Base-by-base conservation (phyloP, 2,329 filamentous ascomycete genomes). In the Fusarium keratoplasticum region DNA sequence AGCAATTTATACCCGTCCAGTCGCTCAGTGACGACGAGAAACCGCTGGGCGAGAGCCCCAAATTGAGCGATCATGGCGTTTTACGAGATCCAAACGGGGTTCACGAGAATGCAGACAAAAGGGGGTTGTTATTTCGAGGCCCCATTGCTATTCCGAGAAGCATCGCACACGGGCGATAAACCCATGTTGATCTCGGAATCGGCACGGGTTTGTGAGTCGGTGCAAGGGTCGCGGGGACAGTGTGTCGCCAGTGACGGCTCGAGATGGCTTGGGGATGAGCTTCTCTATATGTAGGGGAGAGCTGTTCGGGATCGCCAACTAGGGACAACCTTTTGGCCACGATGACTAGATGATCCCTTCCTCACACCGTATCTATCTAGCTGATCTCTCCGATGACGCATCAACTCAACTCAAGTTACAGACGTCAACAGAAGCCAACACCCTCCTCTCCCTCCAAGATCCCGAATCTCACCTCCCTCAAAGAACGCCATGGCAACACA, bases 41-140 rank as follows among this genome's bases (percentile, higher is more conserved):
- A 22, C 11, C 9, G 6, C 47, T 40, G n/a, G 13, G 9, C 54
- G 61, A 54, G 36, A 25, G 22, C 4, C 7, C 27, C 47, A 52
- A 52, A 42, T 47, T 54, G 31, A 36, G 38, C 16, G 16, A 50
- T 25, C 44, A 33, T 8, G 35, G 29, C 31, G 40, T 55, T 74
- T 69, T 72, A 73, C 71, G 64, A 69, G 67, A 55, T 64, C 18
- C 47, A 59, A 71, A 54, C 64, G 29, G 60, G 22, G 25, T 52
- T 52, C 64, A 61, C 61, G 64, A 40, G 55, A 57, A 6, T 60
- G 65, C 44, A 47, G 22, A 54, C 18, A 25, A 62, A 47, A 20
- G 44, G 61, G 61, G 44, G 31, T 31, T 5, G 2, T 55, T 16
- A 27, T 33, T 10, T 33, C 31, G 29, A 55, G 22, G 52, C 52